Evolutionary conservation across 169 alveolate genomes (phyloP).

Genomic region (Eimeria sp.): DNA sequence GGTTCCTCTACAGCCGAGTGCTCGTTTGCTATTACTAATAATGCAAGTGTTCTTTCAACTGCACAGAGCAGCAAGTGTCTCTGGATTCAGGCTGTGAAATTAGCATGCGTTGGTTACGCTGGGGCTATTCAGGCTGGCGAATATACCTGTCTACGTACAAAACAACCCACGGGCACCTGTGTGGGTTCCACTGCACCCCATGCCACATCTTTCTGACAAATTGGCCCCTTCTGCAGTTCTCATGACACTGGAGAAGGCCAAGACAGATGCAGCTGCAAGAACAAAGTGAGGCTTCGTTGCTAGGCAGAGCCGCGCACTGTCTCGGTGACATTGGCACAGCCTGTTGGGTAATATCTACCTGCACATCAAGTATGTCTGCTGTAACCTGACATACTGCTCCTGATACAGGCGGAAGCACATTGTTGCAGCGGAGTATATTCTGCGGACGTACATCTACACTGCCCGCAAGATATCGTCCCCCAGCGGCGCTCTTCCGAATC

Average conservation of each 20-base stretch:
- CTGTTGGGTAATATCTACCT: not conserved
- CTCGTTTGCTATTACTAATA: not conserved
- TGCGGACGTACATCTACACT: conserved; percentile 93
- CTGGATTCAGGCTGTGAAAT: not conserved
- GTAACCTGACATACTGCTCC: conserved; percentile 40
- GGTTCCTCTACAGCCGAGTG: not conserved
- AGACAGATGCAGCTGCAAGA: conserved; percentile 88
- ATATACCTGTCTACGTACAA: conserved; percentile 89
- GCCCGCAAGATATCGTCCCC: conserved; percentile 89
- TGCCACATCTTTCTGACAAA: conserved; percentile 83
- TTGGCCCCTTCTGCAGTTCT: conserved; percentile 85
- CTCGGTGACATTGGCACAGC: not conserved
- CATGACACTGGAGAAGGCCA: conserved; percentile 87
- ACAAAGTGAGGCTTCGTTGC: conserved; percentile 80
- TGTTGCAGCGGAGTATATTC: conserved; percentile 90
- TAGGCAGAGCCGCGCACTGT: not conserved
- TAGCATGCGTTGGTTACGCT: not conserved
- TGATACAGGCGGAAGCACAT: conserved; percentile 88
- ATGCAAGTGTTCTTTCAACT: too few species aligned
- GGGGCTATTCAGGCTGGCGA: conserved; percentile 83
- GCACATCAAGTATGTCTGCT: not conserved
- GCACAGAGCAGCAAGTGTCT: too few species aligned
- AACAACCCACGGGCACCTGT: conserved; percentile 90
- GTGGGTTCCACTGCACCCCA: conserved; percentile 91
- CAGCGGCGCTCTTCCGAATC: conserved; percentile 88